Percentiles rank a stretch among this genome's conserved stretches.
Conservation (phyloP, 768 basidiomycete genomes). For the Panellus pusillus region DNA sequence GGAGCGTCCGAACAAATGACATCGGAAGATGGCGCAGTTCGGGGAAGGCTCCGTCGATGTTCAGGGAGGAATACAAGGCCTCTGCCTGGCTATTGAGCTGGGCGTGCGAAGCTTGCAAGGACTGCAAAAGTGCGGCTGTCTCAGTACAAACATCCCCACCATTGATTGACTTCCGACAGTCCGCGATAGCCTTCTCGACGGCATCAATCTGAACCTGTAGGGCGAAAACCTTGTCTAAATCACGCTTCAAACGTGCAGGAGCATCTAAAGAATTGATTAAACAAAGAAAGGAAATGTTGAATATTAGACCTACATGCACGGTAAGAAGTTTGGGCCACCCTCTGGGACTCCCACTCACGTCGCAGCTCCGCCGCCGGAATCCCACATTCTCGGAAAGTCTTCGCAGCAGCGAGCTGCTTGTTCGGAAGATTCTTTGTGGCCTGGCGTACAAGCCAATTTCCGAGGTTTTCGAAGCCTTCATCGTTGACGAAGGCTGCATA, state of each 20-base stretch:
- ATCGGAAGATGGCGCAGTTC: constrained; percentile 30
- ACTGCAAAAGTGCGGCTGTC: constrained; percentile 15
- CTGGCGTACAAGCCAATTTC: constrained; percentile 29
- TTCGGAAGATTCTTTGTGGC: constrained; percentile 14
- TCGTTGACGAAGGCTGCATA: constrained; percentile 28
- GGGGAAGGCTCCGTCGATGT: constrained; percentile 32
- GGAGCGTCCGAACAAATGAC: constrained; percentile 30
- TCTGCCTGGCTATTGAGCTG: constrained; percentile 28
- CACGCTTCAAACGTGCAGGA: constrained; percentile 30
- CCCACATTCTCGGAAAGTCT: constrained; percentile 21
- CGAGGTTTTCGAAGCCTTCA: constrained; percentile 30
- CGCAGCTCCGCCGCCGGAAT: constrained; percentile 22
- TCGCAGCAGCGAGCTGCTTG: constrained; percentile 14
- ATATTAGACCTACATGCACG: constrained; percentile 26
- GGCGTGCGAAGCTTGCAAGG: constrained; percentile 24
- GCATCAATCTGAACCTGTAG: constrained; percentile 31
- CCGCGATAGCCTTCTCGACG: constrained; percentile 24
- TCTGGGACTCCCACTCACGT: constrained; percentile 35
- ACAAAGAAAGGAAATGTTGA: background rate
- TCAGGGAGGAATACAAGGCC: constrained; percentile 34
- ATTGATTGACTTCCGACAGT: constrained; percentile 12
- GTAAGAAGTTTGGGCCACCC: constrained; percentile 30
- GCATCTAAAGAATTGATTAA: constrained; percentile 24
- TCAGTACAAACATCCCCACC: background rate
- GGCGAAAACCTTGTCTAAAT: constrained; percentile 30